Base-by-base conservation (phyloP, 83 land plant genomes). In the Picea abies region DNA sequence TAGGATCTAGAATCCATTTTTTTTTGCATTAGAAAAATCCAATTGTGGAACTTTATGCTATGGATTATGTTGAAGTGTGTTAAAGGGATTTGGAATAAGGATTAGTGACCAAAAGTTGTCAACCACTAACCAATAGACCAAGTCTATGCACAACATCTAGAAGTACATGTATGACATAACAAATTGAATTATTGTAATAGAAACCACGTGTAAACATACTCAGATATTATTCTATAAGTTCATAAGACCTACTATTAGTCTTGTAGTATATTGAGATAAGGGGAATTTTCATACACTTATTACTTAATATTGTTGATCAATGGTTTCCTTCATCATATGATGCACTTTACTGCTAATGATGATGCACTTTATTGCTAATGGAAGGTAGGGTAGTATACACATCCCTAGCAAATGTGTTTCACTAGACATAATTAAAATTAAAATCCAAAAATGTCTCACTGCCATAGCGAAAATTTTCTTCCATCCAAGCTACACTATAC, bases 401-500 rank as follows among this genome's bases (percentile, higher is more conserved):
- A n/a, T 56, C 15, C n/a, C 62, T 35, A 76, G 0, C 2, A 16
- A 4, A 76, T 4, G 4, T 16, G 11, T 16, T 63, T 63, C 65
- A 63, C 3, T 16, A 5, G 6, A 16, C 5, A 16, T 0, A 9
- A 16, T 16, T 9, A 63, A 16, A 63, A 63, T 3, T 63, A 3
- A 63, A 63, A 20, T 63, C n/a, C 65, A 20, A 63, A 63, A 16
- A 3, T 63, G n/a, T 16, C 65, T 12, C 44, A 72, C 2, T 4
- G 5, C 19, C 19, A 72, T 3, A 60, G 25, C 32, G 70, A 44
- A 52, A 84, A 85, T 85, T 84, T 44, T 88, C 89, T 85, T 88
- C 85, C 89, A 87, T 85, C 89, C 89, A 87, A 14, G 89, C 89
- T 19, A 87, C 89, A 82, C 89, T 87, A 85, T 85, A 87, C 69